Conservation (phyloP, 345 rosid species). For the Syzygium oleosum region DNA sequence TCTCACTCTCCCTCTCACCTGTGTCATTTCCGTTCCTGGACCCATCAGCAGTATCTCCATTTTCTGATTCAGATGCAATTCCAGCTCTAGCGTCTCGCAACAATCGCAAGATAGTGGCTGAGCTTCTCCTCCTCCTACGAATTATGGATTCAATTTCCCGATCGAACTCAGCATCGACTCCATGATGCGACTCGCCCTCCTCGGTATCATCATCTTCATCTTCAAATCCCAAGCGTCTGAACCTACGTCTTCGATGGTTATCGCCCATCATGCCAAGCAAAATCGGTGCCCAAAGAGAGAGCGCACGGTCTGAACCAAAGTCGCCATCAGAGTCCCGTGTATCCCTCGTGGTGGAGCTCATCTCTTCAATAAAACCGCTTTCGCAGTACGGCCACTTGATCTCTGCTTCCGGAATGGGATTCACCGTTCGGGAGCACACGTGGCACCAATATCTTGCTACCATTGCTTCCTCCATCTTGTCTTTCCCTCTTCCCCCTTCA, state of each 20-base stretch:
- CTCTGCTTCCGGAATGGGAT: conserved; percentile 57
- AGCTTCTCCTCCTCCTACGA: conserved; percentile 61
- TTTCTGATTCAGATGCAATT: conserved; percentile 51
- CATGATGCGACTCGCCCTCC: conserved; percentile 10
- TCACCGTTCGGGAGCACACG: conserved; percentile 58
- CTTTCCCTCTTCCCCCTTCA: not conserved
- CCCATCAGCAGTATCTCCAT: conserved; percentile 22
- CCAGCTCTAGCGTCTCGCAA: conserved; percentile 75
- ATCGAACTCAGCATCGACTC: conserved; percentile 50
- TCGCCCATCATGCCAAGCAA: conserved; percentile 84
- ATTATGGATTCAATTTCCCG: conserved; percentile 57
- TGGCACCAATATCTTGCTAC: conserved; percentile 53
- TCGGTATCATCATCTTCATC: conserved; percentile 35
- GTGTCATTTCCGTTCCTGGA: conserved; percentile 14
- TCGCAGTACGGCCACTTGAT: conserved; percentile 80
- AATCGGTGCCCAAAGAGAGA: conserved; percentile 82
- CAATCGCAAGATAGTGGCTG: conserved; percentile 62
- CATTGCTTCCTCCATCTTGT: conserved; percentile 35
- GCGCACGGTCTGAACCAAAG: conserved; percentile 66
- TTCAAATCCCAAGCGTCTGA: conserved; percentile 40
- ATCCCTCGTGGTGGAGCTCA: conserved; percentile 17
- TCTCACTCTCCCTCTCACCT: conserved; percentile 19
- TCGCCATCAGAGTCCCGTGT: conserved; percentile 37
- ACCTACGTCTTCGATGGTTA: conserved; percentile 46
- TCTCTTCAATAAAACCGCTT: conserved; percentile 51